Evolutionary conservation across 805 yeast genomes (phyloP).

Genomic region (Nakazawaea siamensis): DNA sequence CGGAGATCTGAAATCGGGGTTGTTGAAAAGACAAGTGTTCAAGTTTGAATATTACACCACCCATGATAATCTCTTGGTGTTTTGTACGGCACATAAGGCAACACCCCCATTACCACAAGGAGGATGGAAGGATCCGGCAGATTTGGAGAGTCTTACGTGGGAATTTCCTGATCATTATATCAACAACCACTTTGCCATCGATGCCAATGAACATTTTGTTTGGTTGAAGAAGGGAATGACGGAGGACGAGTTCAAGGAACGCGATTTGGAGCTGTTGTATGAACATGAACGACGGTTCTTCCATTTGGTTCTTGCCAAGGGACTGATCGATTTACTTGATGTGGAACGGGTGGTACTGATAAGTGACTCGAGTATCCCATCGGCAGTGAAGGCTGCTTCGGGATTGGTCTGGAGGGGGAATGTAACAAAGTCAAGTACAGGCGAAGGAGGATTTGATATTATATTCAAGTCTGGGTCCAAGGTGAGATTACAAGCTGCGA

Average conservation of each 20-base stretch:
- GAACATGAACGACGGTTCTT: slow-evolving; percentile 58
- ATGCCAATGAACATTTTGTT: slow-evolving; percentile 39
- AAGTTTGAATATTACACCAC: slow-evolving; percentile 59
- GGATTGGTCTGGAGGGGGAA: background rate
- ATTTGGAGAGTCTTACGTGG: slow-evolving; percentile 14
- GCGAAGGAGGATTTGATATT: slow-evolving; percentile 37
- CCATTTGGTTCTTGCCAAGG: slow-evolving; percentile 48
- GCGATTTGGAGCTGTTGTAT: slow-evolving; percentile 52
- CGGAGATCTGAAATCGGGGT: slow-evolving; percentile 28
- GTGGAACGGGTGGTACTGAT: slow-evolving; percentile 24
- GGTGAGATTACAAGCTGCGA: slow-evolving; percentile 50
- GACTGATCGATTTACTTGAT: slow-evolving; percentile 51
- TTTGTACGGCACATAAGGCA: slow-evolving; percentile 44
- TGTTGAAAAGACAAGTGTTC: slow-evolving; percentile 29
- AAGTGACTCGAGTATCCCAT: slow-evolving; percentile 21
- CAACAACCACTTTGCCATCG: slow-evolving; percentile 48
- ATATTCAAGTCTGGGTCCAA: slow-evolving; percentile 34
- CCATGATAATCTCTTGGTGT: slow-evolving; percentile 51
- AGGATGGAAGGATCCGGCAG: slow-evolving; percentile 15
- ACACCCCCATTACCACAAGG: slow-evolving; percentile 50
- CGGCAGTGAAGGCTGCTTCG: slow-evolving; percentile 13
- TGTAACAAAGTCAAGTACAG: no score
- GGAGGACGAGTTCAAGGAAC: slow-evolving; percentile 30
- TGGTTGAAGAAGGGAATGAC: slow-evolving; percentile 46
- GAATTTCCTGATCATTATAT: slow-evolving; percentile 30